Base-by-base conservation (phyloP, 2,329 filamentous ascomycete genomes). In the Elsinoe necatrix region DNA sequence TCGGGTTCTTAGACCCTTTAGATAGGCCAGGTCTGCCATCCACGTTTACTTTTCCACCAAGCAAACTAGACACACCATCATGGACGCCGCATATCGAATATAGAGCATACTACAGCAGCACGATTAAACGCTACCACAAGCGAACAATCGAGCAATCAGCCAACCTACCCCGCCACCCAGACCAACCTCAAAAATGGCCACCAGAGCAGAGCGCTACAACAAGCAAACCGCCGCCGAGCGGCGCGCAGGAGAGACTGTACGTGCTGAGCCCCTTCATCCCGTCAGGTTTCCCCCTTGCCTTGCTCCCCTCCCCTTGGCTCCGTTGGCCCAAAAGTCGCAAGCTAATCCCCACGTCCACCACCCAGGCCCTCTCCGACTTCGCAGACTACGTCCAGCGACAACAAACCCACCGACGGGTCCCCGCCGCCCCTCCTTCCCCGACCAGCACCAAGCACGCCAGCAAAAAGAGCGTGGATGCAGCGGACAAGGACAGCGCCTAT, bases 301-400 rank as follows among this genome's bases (percentile, higher is more conserved):
- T 23, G 8, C 21, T 21, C 37, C 37, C 3, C 18, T 12, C 34
- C 23, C 7, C 29, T 41, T 14, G 57, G 25, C 56, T 42, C 43
- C 27, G 48, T 51, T n/a, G n/a, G n/a, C n/a, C n/a, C n/a, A n/a
- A n/a, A n/a, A n/a, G n/a, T 9, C 37, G 11, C 35, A 23, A n/a
- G 39, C 35, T 55, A 21, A 34, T 23, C 23, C 20, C 25, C n/a
- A n/a, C n/a, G n/a, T n/a, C 18, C 39, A 23, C 27, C 27, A 43
- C 16, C 9, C 60, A 84, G 81, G 91, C 92, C 11, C 80, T 98
- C 57, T 93, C 87, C 75, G 93, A 97, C 65, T 98, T 98, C 69
- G 90, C 91, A 71, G 93, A 98, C 67, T 97, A 96, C 67, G 93
- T 96, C 62, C 90, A 97, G 71, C 87, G 90, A 69, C 91, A 97